A percentile compares a stretch with the other conserved stretches of the same genome.
Conservation (phyloP, 805 yeast species). For the Schwanniomyces sp. region DNA sequence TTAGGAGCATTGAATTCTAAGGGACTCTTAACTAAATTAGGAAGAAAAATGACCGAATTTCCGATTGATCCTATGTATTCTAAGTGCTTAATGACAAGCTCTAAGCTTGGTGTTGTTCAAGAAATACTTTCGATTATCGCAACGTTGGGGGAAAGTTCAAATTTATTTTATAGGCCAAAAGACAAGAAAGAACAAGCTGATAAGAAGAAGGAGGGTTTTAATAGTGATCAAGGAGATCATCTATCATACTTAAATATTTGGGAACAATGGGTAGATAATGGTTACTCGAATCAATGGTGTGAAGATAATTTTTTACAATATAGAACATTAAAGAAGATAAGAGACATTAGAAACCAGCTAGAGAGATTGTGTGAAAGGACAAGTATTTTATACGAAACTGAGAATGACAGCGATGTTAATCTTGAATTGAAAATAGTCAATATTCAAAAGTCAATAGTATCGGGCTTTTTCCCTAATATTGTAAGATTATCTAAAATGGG, state of each 20-base stretch:
- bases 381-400: slow-evolving; percentile 35
- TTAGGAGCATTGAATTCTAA: slow-evolving; percentile 81
- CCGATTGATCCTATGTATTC: slow-evolving; percentile 92
- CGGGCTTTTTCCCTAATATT: slow-evolving; percentile 71
- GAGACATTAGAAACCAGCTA: slow-evolving; percentile 72
- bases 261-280: slow-evolving; percentile 71
- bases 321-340: slow-evolving; percentile 65
- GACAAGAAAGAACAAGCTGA: slow-evolving; percentile 68
- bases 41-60: slow-evolving; percentile 84
- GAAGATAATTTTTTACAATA: slow-evolving; percentile 78
- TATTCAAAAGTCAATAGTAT: slow-evolving; percentile 55
- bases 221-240: slow-evolving; percentile 71
- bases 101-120: slow-evolving; percentile 56
- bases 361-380: slow-evolving; percentile 56
- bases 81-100: slow-evolving; percentile 67
- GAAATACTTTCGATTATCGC: slow-evolving; percentile 76
- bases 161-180: slow-evolving; percentile 69
- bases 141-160: slow-evolving; percentile 78
- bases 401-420: slow-evolving; percentile 18
- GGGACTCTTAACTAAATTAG: slow-evolving; percentile 76
- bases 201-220: slow-evolving; percentile 56
- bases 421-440: slow-evolving; percentile 17
- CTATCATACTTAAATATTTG: slow-evolving; percentile 71
- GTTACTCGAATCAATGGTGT: slow-evolving; percentile 79
- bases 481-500: slow-evolving; percentile 62